A percentile compares a stretch with the other conserved stretches of the same genome.
These are phyloP conservation scores for Rhizopus arrhizus DNA, from an alignment of 371 early-diverging fungal genomes.

Conservation along the genomic window DNA sequence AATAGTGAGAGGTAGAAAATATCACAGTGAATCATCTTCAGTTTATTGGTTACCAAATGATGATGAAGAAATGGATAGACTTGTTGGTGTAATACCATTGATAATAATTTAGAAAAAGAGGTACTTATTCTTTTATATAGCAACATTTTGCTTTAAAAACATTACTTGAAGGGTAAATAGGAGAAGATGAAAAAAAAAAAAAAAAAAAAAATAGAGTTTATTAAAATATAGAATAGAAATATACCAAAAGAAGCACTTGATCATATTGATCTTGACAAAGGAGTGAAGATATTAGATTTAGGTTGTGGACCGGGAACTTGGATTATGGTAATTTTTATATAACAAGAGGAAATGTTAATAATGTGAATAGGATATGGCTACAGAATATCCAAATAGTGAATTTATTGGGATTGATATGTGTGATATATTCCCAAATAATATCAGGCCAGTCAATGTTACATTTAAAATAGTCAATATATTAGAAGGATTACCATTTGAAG, in stretches of 20 bases:
- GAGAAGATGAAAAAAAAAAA: no score
- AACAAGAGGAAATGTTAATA: not conserved
- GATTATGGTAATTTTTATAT: slow-evolving; percentile 41
- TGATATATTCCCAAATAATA: slow-evolving; percentile 55
- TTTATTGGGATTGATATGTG: slow-evolving; percentile 61
- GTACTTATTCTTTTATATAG: slow-evolving; percentile 17
- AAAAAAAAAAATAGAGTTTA: not conserved
- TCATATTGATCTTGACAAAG: slow-evolving; percentile 9
- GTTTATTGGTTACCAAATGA: slow-evolving; percentile 34
- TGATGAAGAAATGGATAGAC: slow-evolving; percentile 33
- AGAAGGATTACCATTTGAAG: slow-evolving; percentile 56
- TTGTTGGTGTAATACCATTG: slow-evolving; percentile 22
- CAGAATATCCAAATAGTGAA: slow-evolving; percentile 56
- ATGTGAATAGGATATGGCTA: slow-evolving; percentile 51
- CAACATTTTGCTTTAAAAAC: slow-evolving; percentile 41
- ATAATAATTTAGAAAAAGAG: not conserved
- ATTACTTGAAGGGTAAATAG: slow-evolving; percentile 31
- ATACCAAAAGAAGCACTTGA: slow-evolving; percentile 9
- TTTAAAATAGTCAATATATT: slow-evolving; percentile 49
- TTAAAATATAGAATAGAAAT: slow-evolving; percentile 11
- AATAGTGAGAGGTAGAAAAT: slow-evolving; percentile 20
- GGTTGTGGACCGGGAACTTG: slow-evolving; percentile 63
- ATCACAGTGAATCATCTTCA: slow-evolving; percentile 23
- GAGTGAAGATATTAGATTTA: slow-evolving; percentile 42
- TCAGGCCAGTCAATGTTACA: slow-evolving; percentile 47